Conservation (phyloP, 805 yeast species). For the Wickerhamiella sorbophila region DNA sequence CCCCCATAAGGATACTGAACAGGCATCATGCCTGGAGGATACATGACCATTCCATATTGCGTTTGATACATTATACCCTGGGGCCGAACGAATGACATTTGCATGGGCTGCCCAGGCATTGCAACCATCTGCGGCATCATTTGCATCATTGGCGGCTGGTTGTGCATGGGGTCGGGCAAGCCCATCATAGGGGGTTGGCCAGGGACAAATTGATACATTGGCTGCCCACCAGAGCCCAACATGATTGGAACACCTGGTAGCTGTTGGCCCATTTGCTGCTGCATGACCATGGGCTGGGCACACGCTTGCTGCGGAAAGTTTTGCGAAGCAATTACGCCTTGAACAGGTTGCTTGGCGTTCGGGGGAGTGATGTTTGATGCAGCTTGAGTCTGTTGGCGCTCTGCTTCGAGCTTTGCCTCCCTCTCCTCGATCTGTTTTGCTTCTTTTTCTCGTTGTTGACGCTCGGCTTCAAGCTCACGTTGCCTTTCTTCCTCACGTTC, state of each 20-base stretch:
- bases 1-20: not conserved
- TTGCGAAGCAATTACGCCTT: too few species aligned
- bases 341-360: too few species aligned
- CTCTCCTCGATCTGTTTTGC: too few species aligned
- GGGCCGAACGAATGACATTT: constrained; percentile 1
- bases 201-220: too few species aligned
- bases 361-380: too few species aligned
- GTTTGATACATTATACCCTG: not conserved
- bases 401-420: too few species aligned
- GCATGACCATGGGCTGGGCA: not conserved
- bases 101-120: constrained; percentile 2
- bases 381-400: too few species aligned
- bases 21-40: not conserved
- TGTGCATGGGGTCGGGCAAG: too few species aligned
- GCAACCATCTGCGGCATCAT: not conserved
- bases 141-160: not conserved
- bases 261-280: not conserved
- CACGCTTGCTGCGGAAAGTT: too few species aligned
- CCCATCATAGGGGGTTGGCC: too few species aligned
- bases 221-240: not conserved
- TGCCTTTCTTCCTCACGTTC: not conserved
- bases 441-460: not conserved
- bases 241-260: not conserved
- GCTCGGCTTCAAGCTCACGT: not conserved
- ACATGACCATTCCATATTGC: constrained; percentile 1